Percentiles rank a stretch among this genome's conserved stretches.
Evolutionary conservation across 306 rosid genomes (phyloP).

Genomic region (Luffa aegyptiaca): DNA sequence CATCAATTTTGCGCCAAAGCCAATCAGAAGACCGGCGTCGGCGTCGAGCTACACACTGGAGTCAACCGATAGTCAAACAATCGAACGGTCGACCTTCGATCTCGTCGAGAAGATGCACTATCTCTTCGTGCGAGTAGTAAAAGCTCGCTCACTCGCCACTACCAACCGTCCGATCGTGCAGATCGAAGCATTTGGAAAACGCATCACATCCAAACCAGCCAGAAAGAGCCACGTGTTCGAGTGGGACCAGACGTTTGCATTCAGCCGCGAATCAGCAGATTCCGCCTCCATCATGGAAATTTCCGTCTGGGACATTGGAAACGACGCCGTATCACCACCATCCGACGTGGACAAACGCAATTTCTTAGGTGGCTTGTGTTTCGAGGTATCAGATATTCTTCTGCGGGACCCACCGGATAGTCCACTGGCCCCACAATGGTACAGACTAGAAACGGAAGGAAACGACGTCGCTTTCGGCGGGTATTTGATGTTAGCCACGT

Average conservation of each 20-base stretch:
- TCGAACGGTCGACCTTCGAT: constrained; percentile 65
- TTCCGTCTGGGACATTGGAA: constrained; percentile 45
- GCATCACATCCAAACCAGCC: constrained; percentile 44
- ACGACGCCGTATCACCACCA: not conserved
- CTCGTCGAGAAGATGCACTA: constrained; percentile 91
- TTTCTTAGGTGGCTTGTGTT: constrained; percentile 70
- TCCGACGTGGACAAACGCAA: constrained; percentile 17
- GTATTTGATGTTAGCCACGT: constrained; percentile 85
- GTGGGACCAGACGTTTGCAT: constrained; percentile 92
- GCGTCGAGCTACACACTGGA: constrained; percentile 26
- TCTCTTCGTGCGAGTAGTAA: constrained; percentile 63
- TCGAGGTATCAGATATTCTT: constrained; percentile 63
- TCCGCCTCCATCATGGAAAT: constrained; percentile 56
- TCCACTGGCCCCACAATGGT: constrained; percentile 89
- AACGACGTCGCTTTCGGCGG: constrained; percentile 50
- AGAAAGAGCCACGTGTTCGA: constrained; percentile 43
- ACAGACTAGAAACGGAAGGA: constrained; percentile 66
- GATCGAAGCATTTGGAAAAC: constrained; percentile 38
- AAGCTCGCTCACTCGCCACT: constrained; percentile 54
- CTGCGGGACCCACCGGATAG: constrained; percentile 83
- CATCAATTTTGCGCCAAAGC: constrained; percentile 32
- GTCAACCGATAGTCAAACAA: constrained; percentile 20
- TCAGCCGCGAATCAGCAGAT: constrained; percentile 49
- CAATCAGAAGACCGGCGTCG: constrained; percentile 26
- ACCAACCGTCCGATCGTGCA: constrained; percentile 39